Evolutionary conservation across 2,329 filamentous ascomycete species (phyloP).

Genomic region (Microthyrium microscopicum): DNA sequence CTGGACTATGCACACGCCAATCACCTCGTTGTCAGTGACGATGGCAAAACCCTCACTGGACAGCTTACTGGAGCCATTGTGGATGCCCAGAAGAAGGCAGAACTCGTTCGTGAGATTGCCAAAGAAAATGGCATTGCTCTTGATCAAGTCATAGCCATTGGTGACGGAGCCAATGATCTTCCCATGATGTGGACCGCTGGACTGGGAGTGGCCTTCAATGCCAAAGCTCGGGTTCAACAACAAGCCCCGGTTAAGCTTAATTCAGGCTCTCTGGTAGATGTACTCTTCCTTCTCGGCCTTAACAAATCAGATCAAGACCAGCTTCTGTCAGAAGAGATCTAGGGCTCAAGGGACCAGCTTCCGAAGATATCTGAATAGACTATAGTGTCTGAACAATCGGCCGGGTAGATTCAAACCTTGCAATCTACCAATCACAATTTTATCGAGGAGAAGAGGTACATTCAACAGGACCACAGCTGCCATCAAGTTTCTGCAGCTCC

Average conservation of each 20-base stretch:
- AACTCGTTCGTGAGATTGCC: slow-evolving; percentile 56
- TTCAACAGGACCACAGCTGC: too few relatives aligned
- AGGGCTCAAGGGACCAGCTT: too few relatives aligned
- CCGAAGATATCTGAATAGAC: too few relatives aligned
- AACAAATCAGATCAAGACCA: slow-evolving; percentile 44
- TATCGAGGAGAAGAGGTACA: too few relatives aligned
- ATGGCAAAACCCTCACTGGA: slow-evolving; percentile 43
- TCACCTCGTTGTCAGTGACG: slow-evolving; percentile 50
- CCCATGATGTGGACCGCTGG: slow-evolving; percentile 63
- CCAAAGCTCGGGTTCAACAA: slow-evolving; percentile 67
- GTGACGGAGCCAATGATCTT: slow-evolving; percentile 70
- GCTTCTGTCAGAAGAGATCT: slow-evolving; percentile 17
- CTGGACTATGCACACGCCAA: slow-evolving; percentile 85
- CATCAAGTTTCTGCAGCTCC: too few relatives aligned
- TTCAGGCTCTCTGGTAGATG: slow-evolving; percentile 49
- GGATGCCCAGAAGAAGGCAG: slow-evolving; percentile 57
- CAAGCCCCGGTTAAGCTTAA: slow-evolving; percentile 60
- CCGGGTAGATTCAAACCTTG: too few relatives aligned
- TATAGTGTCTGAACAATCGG: too few relatives aligned
- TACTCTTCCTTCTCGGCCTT: slow-evolving; percentile 60
- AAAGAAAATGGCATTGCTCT: slow-evolving; percentile 46
- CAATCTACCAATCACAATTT: too few relatives aligned
- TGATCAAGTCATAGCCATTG: slow-evolving; percentile 55
- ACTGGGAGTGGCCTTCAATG: slow-evolving; percentile 68
- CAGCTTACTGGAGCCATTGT: slow-evolving; percentile 58